Evolutionary conservation across 495 filamentous ascomycete species (phyloP), one percentile per base, ranked within the genome.

Genomic region (Penicillium lagena): DNA sequence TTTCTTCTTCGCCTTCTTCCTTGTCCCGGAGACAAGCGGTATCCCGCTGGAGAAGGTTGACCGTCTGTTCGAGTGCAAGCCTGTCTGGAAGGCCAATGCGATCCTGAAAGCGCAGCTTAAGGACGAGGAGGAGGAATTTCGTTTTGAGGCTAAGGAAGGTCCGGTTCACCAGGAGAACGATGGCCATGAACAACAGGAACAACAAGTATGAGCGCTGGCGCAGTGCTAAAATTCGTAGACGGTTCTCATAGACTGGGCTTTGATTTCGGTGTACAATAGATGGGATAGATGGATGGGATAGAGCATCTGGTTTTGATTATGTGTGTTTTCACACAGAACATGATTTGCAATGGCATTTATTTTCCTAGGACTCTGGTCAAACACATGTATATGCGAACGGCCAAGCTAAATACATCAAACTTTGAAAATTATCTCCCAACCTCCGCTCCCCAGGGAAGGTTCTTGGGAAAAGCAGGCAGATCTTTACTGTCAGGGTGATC

Each of bases 11-110:
- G 77, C 85, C 29, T 83, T 71, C 68, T 79, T 84, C 58, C 72
- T 74, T 30, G 69, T 87, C 2, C 83, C 82, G 1, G 84, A 87
- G 67, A 88, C 82, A 4, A 80, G 75, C 12, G 79, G 80, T 30
- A 54, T 77, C 29, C 68, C 71, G 39, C 54, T 78, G 13, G 75
- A 78, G 59, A 70, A 63, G 46, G 71, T 76, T 59, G 73, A 76
- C 37, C 54, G 72, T 5, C 59, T 87, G 7, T 87, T 87, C 52
- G 72, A 76, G 55, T 63, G 50, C 40, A 64, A 64, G 62, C 80
- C 81, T 8, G 64, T 81, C 32, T 64, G 67, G 54, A 73, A 63
- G 37, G 81, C 83, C 1, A 75, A 84, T 49, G 53, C 43, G 3
- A 47, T 56, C 12, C 56, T 83, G 31, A 70, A 82, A 58, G 62